phyloP scores from a whole-genome alignment of 306 rosid species.

The Ammopiptanthus mongolicus region DNA sequence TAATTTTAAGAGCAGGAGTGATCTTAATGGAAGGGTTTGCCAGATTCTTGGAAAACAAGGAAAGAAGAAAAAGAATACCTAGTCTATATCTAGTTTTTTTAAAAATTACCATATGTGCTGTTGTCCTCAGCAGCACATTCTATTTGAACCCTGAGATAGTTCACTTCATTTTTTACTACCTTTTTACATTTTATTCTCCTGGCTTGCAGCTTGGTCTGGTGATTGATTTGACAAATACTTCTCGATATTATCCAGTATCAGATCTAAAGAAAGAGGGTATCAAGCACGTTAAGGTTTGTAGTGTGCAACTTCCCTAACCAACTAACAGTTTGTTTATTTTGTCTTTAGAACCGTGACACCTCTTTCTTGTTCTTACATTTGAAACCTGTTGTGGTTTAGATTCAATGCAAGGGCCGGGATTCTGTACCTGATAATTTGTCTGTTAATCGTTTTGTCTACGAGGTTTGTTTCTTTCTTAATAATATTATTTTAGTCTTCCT shows the following conservation, averaged over 20 bases:
- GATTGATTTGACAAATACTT: slow-evolving; percentile 92
- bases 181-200: slow-evolving; percentile 22
- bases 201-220: slow-evolving; percentile 93
- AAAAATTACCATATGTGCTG: neutral
- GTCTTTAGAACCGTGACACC: slow-evolving; percentile 2
- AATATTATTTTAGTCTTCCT: slow-evolving; percentile 12
- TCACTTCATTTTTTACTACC: neutral
- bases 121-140: neutral
- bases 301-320: slow-evolving; percentile 13
- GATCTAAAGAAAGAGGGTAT: slow-evolving; percentile 96
- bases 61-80: neutral
- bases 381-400: slow-evolving; percentile 52
- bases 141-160: neutral
- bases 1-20: slow-evolving; percentile 6
- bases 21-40: neutral
- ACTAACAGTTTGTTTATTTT: neutral
- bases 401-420: slow-evolving; percentile 89
- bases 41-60: neutral
- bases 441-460: slow-evolving; percentile 83
- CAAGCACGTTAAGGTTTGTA: slow-evolving; percentile 84
- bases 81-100: neutral
- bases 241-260: slow-evolving; percentile 74
- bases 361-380: slow-evolving; percentile 17
- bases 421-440: slow-evolving; percentile 89
- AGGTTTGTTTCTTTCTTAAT: slow-evolving; percentile 59